Conservation (phyloP, 75 land plant genomes). For the Larix kaempferi region DNA sequence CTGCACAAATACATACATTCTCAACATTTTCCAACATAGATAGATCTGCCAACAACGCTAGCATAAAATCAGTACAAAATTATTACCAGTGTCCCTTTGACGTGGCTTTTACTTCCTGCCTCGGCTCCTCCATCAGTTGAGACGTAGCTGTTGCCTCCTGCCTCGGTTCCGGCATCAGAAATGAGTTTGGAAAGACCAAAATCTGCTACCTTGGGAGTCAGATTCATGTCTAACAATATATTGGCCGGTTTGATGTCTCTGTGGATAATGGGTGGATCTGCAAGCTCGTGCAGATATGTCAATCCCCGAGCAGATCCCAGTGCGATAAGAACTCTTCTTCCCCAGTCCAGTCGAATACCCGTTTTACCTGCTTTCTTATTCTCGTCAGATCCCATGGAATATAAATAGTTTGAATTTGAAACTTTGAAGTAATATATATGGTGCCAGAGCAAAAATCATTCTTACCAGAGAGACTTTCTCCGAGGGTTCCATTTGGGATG, state of each 20-base stretch:
- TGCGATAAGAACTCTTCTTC: slow-evolving; percentile 22
- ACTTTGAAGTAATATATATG: too few species aligned
- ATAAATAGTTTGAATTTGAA: too few species aligned
- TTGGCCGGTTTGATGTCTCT: slow-evolving; percentile 36
- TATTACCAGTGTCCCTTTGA: slow-evolving; percentile 37
- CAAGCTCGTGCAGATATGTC: slow-evolving; percentile 35
- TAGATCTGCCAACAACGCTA: not conserved
- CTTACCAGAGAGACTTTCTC: slow-evolving; percentile 31
- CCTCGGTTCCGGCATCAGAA: not conserved
- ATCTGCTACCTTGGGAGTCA: slow-evolving; percentile 36
- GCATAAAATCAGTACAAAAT: not conserved
- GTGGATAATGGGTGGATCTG: slow-evolving; percentile 37
- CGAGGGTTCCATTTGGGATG: slow-evolving; percentile 31
- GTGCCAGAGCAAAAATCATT: too few species aligned
- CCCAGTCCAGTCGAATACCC: slow-evolving; percentile 26
- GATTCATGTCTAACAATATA: slow-evolving; percentile 30
- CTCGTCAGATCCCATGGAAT: too few species aligned
- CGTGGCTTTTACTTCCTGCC: not conserved
- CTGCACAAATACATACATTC: slow-evolving; percentile 32
- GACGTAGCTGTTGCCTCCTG: slow-evolving; percentile 3
- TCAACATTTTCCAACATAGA: not conserved
- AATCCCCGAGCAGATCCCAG: slow-evolving; percentile 35
- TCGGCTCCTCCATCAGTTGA: slow-evolving; percentile 2
- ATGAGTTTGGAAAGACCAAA: slow-evolving; percentile 30
- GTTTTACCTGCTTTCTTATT: not conserved